phyloP scores from a whole-genome alignment of 495 filamentous ascomycete species.

The Trichoderma orchidacearum region DNA sequence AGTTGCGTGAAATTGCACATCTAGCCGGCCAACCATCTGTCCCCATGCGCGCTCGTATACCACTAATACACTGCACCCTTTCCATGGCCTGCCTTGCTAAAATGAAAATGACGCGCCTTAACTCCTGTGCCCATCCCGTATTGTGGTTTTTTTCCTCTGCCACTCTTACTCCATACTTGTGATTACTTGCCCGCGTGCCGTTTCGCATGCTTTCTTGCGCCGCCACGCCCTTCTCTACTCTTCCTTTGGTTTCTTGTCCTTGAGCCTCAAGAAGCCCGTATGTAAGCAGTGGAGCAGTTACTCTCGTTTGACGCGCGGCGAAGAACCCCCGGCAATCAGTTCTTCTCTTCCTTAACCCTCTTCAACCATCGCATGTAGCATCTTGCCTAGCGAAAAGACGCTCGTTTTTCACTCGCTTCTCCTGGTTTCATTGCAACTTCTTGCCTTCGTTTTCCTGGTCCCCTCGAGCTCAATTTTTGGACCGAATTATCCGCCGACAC shows the following conservation, averaged over 20 bases:
- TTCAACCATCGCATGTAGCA: background rate
- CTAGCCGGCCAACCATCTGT: background rate
- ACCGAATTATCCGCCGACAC: background rate
- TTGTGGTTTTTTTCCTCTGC: background rate
- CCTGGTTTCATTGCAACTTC: background rate
- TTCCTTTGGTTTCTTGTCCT: background rate
- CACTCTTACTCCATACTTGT: no score
- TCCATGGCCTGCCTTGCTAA: background rate
- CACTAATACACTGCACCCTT: background rate
- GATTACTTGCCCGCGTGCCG: background rate
- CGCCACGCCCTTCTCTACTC: background rate
- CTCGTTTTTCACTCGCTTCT: background rate
- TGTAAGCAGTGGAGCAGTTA: background rate
- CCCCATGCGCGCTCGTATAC: background rate
- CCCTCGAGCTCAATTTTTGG: background rate
- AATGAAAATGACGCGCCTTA: slow-evolving; percentile 1
- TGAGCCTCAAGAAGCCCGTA: background rate
- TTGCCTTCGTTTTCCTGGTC: no score
- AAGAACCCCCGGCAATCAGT: background rate
- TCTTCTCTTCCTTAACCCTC: background rate
- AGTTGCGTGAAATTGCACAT: background rate
- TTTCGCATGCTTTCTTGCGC: background rate
- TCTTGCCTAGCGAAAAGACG: background rate
- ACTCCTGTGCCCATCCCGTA: background rate
- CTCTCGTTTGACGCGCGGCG: background rate